Evolutionary conservation across 2,329 filamentous ascomycete species (phyloP).

Genomic region (Nothophoma quercina): DNA sequence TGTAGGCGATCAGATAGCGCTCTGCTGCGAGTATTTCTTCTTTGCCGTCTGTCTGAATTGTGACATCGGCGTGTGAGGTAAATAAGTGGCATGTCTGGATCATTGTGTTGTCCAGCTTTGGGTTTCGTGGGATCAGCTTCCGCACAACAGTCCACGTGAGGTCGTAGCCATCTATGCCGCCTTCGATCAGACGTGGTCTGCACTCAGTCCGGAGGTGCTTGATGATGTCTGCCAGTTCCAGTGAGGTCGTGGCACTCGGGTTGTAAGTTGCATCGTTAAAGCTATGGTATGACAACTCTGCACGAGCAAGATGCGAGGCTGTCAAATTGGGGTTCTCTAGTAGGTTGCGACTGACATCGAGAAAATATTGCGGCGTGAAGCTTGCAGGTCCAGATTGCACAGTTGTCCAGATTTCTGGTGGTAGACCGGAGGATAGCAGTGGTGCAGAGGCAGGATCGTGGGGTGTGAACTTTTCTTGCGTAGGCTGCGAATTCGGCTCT

Average conservation of each 20-base stretch:
- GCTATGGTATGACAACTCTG: slow-evolving; percentile 72
- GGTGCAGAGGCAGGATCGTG: slow-evolving; percentile 38
- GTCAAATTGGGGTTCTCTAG: slow-evolving; percentile 83
- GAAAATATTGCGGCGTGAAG: slow-evolving; percentile 70
- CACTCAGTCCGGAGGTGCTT: slow-evolving; percentile 58
- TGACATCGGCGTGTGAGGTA: slow-evolving; percentile 30
- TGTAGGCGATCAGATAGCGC: slow-evolving; percentile 73
- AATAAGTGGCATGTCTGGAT: slow-evolving; percentile 86
- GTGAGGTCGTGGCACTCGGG: slow-evolving; percentile 36
- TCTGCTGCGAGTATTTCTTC: slow-evolving; percentile 42
- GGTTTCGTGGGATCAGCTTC: slow-evolving; percentile 82
- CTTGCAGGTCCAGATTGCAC: slow-evolving; percentile 59
- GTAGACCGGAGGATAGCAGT: slow-evolving; percentile 37
- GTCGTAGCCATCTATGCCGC: slow-evolving; percentile 45
- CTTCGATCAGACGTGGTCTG: slow-evolving; percentile 36
- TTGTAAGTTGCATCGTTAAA: slow-evolving; percentile 49
- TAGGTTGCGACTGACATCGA: slow-evolving; percentile 74
- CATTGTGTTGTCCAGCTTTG: slow-evolving; percentile 74
- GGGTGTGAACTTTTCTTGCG: slow-evolving; percentile 42
- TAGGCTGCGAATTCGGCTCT: not conserved
- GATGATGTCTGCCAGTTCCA: slow-evolving; percentile 53
- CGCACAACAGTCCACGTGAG: slow-evolving; percentile 74
- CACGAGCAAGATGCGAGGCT: slow-evolving; percentile 78
- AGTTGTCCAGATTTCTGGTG: slow-evolving; percentile 46
- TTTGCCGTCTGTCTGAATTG: slow-evolving; percentile 19